Evolutionary conservation across 1,139 yeast genomes (phyloP), one percentile per base, ranked within the genome.

Genomic region (Magnusiomyces tetraspermus): DNA sequence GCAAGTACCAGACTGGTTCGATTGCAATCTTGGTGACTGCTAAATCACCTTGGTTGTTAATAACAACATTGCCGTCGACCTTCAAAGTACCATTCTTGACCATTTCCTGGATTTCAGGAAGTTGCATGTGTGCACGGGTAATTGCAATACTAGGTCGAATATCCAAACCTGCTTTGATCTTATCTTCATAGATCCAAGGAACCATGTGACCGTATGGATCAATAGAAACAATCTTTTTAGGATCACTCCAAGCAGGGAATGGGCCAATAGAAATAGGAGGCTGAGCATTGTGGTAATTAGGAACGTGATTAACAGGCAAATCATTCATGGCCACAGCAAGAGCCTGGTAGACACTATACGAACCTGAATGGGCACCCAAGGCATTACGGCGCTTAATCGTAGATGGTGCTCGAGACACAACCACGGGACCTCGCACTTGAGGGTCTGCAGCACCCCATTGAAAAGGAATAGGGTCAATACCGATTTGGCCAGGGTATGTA

Each of bases 1-100:
- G 85, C 54, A 80, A 68, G 60, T 77, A 75, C 84, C 85, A 80
- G 40, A 80, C 84, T 13, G 84, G 84, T 60, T 80, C 85, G 40
- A 78, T 79, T 1, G 84, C 85, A 54, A 80, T 72, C 62, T 80
- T 80, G 42, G 82, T 76, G 40, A 78, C 81, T 28, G 76, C 76
- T 61, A 80, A 67, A 59, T 79, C 84, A 59, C 85, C 85, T 52
- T 73, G 66, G 30, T 71, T 68, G 63, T 80, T 79, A 56, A 79
- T 66, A 26, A 79, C 83, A 58, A 80, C 65, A 38, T 76, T 67
- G 51, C 83, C 83, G 62, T 80, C 85, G 23, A 80, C 80, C 54
- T 65, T 59, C 51, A 80, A 63, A 51, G 75, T 72, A 17, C 83
- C 83, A 19, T 62, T 65, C 37, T 67, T 67, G 48, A 80, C 81